Base-by-base conservation (phyloP, 768 basidiomycete species). In the Phanerodontia chrysosporium region DNA sequence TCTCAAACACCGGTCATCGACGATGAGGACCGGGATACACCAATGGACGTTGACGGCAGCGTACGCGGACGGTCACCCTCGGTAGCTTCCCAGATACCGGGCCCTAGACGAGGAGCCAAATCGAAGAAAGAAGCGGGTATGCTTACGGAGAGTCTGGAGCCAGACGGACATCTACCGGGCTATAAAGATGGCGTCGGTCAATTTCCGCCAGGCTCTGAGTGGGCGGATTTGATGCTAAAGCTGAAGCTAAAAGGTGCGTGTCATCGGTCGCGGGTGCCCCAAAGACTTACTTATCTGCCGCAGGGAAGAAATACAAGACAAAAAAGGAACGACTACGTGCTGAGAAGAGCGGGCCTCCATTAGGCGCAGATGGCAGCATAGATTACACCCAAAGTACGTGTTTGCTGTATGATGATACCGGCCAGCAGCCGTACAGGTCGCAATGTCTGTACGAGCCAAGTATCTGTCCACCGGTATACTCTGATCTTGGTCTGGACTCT, bases 241-340 rank as follows among this genome's bases (percentile, higher is more conserved):
- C 73, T 92, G 32, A 92, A 91, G 70, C 74, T 90, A 51, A 90
- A 89, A 78, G 89, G 90, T 86, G 58, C 21, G 55, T n/a, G n/a
- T n/a, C 57, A 54, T 25, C 14, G 8, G 9, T 32, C 49, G 18
- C 12, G 9, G 16, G 29, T 8, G 7, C 28, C 12, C 28, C 29
- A 32, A 16, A 28, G 2, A 18, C 8, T 52, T 39, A 0, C 13
- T 29, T 18, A 46, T 49, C 14, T 48, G 24, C 32, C 52, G 3
- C 58, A 89, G 89, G 88, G 21, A 91, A 90, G 65, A 80, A 83
- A 13, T 90, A 91, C 66, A 82, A 81, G 57, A 91, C 89, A 1
- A 92, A 92, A 76, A 91, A 87, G 65, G 90, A 92, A 63, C 78
- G 90, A 10, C 64, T 90, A 58, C 78, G 87, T n/a, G 79, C 91